Percentiles rank a stretch among this genome's conserved stretches.
Conservation (phyloP, 176 grass and related monocot genomes). For the Oryza rufipogon region DNA sequence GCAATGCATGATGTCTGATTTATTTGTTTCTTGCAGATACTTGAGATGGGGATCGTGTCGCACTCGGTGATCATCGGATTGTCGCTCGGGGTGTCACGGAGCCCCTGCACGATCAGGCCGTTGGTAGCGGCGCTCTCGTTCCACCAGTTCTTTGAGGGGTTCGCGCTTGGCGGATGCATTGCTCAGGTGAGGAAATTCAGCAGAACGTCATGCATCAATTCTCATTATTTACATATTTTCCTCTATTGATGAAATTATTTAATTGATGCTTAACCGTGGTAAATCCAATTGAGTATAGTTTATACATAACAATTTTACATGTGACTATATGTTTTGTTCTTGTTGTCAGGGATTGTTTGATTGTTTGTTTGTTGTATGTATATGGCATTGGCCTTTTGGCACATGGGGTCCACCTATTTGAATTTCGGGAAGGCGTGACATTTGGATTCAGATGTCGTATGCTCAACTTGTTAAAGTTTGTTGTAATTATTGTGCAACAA, state of each 20-base stretch:
- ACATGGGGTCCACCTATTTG: neutral
- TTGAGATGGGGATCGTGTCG: constrained; percentile 94
- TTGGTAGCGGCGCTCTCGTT: constrained; percentile 68
- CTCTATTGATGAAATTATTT: neutral
- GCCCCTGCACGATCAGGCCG: constrained; percentile 81
- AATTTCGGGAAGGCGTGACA: neutral
- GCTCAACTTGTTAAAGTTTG: neutral
- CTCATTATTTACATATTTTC: neutral
- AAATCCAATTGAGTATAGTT: neutral
- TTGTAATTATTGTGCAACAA: neutral
- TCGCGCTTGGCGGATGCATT: constrained; percentile 84
- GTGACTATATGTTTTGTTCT: neutral
- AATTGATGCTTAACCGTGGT: neutral
- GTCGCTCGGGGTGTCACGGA: constrained; percentile 76
- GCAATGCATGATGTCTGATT: neutral
- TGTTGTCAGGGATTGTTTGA: neutral
- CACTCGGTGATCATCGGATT: constrained; percentile 94
- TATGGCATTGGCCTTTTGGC: neutral
- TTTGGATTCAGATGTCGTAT: neutral
- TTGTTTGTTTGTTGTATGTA: constrained; percentile 5
- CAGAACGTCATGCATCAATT: neutral
- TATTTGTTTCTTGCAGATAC: constrained; percentile 48
- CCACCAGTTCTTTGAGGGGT: constrained; percentile 96
- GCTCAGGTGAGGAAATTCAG: constrained; percentile 59
- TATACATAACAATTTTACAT: neutral